Percentiles rank a stretch among this genome's conserved stretches.
These are phyloP conservation scores for Fraxinus cuspidata DNA, from an alignment of 257 asterid genomes.

Conservation along the genomic window DNA sequence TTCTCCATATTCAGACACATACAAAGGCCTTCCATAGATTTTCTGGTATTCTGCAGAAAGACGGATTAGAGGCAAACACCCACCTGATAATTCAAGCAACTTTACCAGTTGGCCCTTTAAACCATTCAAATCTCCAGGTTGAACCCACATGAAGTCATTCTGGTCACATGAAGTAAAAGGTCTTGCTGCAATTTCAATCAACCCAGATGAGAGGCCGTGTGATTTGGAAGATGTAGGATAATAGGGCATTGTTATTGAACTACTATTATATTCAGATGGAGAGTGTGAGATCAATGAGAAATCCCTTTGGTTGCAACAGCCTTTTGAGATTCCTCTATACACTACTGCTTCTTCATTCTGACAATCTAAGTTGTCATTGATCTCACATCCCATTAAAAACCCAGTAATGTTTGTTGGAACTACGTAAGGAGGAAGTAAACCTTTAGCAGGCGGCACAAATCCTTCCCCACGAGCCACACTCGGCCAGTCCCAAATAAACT, in stretches of 20 bases:
- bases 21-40: constrained; percentile 74
- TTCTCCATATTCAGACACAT: constrained; percentile 71
- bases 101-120: constrained; percentile 77
- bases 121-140: constrained; percentile 84
- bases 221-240: constrained; percentile 43
- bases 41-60: constrained; percentile 76
- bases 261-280: constrained; percentile 42
- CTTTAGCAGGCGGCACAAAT: constrained; percentile 60
- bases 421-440: constrained; percentile 35
- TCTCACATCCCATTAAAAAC: constrained; percentile 41
- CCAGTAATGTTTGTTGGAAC: constrained; percentile 41
- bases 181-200: constrained; percentile 47
- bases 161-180: constrained; percentile 31
- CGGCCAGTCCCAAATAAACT: constrained; percentile 92
- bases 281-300: constrained; percentile 56
- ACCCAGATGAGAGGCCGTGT: constrained; percentile 40
- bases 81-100: constrained; percentile 72
- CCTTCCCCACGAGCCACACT: constrained; percentile 89
- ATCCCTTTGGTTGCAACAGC: constrained; percentile 41
- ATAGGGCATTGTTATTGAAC: constrained; percentile 38
- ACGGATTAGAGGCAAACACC: constrained; percentile 62
- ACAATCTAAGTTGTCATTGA: constrained; percentile 41
- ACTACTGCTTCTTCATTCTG: constrained; percentile 78
- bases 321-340: constrained; percentile 58
- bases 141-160: constrained; percentile 65